Evolutionary conservation across 163 green algal species (phyloP).

Genomic region (Scenedesmus sp.): DNA sequence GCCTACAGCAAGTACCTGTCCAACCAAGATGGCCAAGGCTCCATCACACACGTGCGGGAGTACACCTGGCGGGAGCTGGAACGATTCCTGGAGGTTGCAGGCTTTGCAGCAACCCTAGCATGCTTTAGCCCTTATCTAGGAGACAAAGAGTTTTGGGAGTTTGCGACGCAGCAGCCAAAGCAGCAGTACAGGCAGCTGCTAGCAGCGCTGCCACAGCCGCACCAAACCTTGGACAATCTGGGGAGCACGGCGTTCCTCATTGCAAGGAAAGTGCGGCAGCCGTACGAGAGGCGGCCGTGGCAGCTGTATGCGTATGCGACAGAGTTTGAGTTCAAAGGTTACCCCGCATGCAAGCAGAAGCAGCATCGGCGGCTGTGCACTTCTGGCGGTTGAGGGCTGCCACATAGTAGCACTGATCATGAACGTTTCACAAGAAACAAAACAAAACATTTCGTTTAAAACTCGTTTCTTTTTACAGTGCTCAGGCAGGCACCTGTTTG

Average conservation of each 20-base stretch:
- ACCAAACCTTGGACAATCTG: neutral
- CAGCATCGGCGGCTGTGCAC: neutral
- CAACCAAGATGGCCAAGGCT: neutral
- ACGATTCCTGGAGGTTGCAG: neutral
- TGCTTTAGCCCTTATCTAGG: constrained; percentile 1
- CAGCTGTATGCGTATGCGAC: constrained; percentile 35
- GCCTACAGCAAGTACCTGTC: constrained; percentile 4
- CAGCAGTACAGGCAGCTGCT: neutral
- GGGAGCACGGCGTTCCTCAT: constrained; percentile 8
- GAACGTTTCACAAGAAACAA: no score
- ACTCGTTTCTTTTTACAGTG: no score
- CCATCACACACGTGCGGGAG: constrained; percentile 14
- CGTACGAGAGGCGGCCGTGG: constrained; percentile 11
- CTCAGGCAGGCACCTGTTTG: no score
- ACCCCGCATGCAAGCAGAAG: neutral
- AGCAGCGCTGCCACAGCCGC: neutral
- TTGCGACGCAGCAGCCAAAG: neutral
- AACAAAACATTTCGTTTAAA: no score
- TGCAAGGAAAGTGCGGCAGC: neutral
- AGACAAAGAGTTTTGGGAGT: neutral
- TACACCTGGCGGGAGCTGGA: constrained; percentile 23
- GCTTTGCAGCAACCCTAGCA: neutral
- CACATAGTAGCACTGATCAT: no score
- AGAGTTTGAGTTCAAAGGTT: neutral
- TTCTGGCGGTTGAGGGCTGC: no score